Conservation (phyloP, 1,284 basidiomycete genomes). For the Somion occarium region DNA sequence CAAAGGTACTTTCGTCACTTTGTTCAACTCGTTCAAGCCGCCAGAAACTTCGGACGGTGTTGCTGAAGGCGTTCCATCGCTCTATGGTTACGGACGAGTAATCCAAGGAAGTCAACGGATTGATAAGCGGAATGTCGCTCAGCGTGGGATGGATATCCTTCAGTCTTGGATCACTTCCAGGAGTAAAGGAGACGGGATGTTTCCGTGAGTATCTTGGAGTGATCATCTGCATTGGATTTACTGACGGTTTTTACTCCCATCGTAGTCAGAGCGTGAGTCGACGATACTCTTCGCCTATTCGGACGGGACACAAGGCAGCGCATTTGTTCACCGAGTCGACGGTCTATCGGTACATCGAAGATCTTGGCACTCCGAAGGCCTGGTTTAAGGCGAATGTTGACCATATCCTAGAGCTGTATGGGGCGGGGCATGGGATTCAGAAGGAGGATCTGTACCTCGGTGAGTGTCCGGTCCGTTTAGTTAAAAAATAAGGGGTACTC, state of each 20-base stretch:
- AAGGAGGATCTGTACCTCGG: constrained; percentile 71
- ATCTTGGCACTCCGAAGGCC: constrained; percentile 52
- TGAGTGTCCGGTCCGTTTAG: constrained; percentile 29
- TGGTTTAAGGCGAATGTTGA: constrained; percentile 75
- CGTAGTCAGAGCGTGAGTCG: constrained; percentile 44
- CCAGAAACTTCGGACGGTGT: constrained; percentile 30
- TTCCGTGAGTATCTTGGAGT: constrained; percentile 27
- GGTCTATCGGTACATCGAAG: constrained; percentile 61
- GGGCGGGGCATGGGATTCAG: constrained; percentile 47
- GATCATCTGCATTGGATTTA: constrained; percentile 10
- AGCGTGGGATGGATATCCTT: constrained; percentile 52
- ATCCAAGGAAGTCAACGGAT: constrained; percentile 39
- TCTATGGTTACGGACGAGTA: constrained; percentile 54
- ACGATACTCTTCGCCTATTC: constrained; percentile 54
- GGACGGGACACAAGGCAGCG: constrained; percentile 60
- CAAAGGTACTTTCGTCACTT: constrained; percentile 57
- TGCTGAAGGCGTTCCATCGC: constrained; percentile 37
- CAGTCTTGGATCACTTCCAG: constrained; percentile 43
- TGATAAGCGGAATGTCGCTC: constrained; percentile 50
- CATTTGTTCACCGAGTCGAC: constrained; percentile 64
- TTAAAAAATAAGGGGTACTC: neutral
- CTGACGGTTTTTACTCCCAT: constrained; percentile 7
- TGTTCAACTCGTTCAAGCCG: constrained; percentile 64
- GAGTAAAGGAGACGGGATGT: constrained; percentile 24
- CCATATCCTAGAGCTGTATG: constrained; percentile 53